Evolutionary conservation across 2,329 filamentous ascomycete species (phyloP).

Genomic region (Penicillium sp.): DNA sequence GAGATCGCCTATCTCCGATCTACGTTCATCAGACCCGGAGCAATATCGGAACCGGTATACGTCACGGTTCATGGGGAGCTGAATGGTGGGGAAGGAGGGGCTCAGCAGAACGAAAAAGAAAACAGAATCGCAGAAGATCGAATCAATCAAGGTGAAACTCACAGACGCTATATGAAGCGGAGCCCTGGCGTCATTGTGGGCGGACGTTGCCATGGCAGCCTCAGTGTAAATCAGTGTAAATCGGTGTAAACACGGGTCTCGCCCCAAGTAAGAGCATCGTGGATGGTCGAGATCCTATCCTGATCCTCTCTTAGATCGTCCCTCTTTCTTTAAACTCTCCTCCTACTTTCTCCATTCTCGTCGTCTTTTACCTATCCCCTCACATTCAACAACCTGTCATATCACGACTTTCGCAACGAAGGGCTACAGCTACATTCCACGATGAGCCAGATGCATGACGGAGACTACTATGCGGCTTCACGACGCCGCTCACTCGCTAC

Average conservation of each 20-base stretch:
- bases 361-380: not conserved
- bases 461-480: constrained; percentile 51
- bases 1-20: constrained; percentile 5
- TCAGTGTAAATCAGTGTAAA: constrained; percentile 34
- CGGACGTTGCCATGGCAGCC: constrained; percentile 36
- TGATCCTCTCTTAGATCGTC: not conserved
- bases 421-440: constrained; percentile 20
- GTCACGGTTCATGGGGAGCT: constrained; percentile 17
- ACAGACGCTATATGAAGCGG: constrained; percentile 12
- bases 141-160: constrained; percentile 11
- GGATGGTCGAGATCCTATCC: constrained; percentile 5
- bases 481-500: constrained; percentile 52
- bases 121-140: constrained; percentile 13
- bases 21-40: constrained; percentile 2
- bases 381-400: constrained; percentile 4
- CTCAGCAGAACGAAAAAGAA: constrained; percentile 11
- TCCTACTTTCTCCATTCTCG: not conserved
- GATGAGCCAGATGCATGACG: constrained; percentile 37
- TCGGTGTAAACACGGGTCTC: constrained; percentile 32
- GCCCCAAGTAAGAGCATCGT: constrained; percentile 14
- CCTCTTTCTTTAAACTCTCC: not conserved
- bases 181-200: constrained; percentile 22
- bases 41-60: not conserved
- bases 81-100: constrained; percentile 22
- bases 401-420: constrained; percentile 10